Conservation (phyloP, 495 filamentous ascomycete genomes). For the Penicillium alfredii region DNA sequence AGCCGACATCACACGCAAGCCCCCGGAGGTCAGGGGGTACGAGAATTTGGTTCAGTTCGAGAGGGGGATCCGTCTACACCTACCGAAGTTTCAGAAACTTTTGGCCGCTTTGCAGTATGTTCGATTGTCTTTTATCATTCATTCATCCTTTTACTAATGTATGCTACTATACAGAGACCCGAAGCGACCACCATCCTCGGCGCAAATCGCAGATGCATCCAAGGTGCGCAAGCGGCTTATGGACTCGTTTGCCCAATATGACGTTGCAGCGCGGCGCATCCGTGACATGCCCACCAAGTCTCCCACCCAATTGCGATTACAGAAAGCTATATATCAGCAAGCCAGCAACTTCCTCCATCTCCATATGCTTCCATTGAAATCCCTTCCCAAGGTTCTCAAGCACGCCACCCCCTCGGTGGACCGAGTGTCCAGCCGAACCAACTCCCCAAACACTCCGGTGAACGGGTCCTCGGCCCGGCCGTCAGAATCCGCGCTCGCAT, state of each 20-base stretch:
- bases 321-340: slow-evolving; percentile 78
- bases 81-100: slow-evolving; percentile 83
- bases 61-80: slow-evolving; percentile 72
- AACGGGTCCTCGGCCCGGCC: slow-evolving; percentile 26
- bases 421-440: slow-evolving; percentile 20
- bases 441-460: slow-evolving; percentile 30
- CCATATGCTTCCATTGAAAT: slow-evolving; percentile 89
- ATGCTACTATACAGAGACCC: slow-evolving; percentile 47
- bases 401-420: slow-evolving; percentile 51
- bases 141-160: slow-evolving; percentile 16
- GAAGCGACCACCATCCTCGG: slow-evolving; percentile 63
- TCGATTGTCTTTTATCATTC: not conserved
- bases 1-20: slow-evolving; percentile 58
- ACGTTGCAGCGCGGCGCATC: slow-evolving; percentile 75
- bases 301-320: slow-evolving; percentile 67
- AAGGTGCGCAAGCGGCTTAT: slow-evolving; percentile 87
- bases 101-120: slow-evolving; percentile 60
- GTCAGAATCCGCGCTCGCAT: slow-evolving; percentile 46
- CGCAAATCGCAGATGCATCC: slow-evolving; percentile 78
- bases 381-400: slow-evolving; percentile 74
- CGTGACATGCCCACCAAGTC: slow-evolving; percentile 69
- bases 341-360: slow-evolving; percentile 80
- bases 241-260: slow-evolving; percentile 87
- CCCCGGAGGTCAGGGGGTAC: slow-evolving; percentile 74
- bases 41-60: slow-evolving; percentile 87